Conservation (phyloP, 2,329 filamentous ascomycete genomes). For the Bipolaris cookei region DNA sequence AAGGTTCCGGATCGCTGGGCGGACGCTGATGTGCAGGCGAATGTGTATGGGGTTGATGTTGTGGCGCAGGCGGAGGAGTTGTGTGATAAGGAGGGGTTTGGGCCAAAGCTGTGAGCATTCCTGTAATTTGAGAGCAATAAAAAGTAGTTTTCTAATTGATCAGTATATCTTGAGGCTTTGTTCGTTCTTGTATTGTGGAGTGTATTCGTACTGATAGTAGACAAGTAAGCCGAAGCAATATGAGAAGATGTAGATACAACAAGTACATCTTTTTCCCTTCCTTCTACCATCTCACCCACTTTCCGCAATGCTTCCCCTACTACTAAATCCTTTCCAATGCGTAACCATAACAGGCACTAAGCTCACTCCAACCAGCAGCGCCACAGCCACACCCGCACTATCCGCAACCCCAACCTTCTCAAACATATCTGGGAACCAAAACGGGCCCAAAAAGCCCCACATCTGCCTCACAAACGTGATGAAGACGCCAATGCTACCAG, state of each 20-base stretch:
- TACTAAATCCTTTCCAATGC: slow-evolving; percentile 32
- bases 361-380: slow-evolving; percentile 36
- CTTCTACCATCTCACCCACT: slow-evolving; percentile 15
- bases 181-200: background rate
- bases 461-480: slow-evolving; percentile 63
- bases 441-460: slow-evolving; percentile 51
- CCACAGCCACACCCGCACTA: slow-evolving; percentile 49
- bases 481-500: slow-evolving; percentile 64
- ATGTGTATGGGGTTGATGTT: slow-evolving; percentile 57
- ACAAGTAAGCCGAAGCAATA: too few relatives aligned
- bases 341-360: slow-evolving; percentile 33
- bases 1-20: slow-evolving; percentile 60
- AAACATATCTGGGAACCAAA: slow-evolving; percentile 53
- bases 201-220: background rate
- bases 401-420: slow-evolving; percentile 43
- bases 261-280: background rate
- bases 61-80: slow-evolving; percentile 53
- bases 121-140: background rate
- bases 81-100: slow-evolving; percentile 47
- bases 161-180: background rate
- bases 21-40: slow-evolving; percentile 58
- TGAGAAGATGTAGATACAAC: background rate
- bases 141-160: background rate
- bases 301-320: slow-evolving; percentile 30
- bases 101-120: slow-evolving; percentile 29